Base-by-base conservation (phyloP, 108 stramenopile genomes). In the Licmophora abbreviata region DNA sequence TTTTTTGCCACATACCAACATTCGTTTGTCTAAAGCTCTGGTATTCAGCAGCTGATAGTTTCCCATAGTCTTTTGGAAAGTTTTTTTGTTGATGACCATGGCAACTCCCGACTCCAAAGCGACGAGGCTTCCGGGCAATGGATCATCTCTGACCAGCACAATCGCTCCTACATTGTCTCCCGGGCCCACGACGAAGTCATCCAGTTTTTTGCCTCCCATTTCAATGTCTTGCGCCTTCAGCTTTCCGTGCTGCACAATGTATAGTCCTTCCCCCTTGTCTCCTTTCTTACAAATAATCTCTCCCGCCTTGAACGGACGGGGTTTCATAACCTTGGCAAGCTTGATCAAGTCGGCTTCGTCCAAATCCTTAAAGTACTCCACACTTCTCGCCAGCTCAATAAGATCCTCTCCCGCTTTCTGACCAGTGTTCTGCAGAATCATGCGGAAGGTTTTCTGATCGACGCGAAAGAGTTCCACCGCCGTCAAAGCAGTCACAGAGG, bases 191-290 rank as follows among this genome's bases (percentile, higher is more conserved):
- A 25, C 42, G 9, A 83, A 27, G 37, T 84, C 75, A 30, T 56
- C 59, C 59, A 59, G 66, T 30, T 45, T 33, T 31, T 66, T 53
- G 47, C 65, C 54, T 40, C 74, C 74, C 6, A 28, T 44, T 35
- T 53, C 35, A 40, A 64, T 58, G 37, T 79, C 69, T 1, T 58
- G 68, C 4, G 61, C 62, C 24, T 68, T 61, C 0, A 77, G 63
- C 14, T 42, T 59, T 22, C 94, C 94, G 32, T 73, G 43, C 44
- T 85, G 77, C 38, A 92, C 63, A 28, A 92, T 74, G 64, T 59
- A 83, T 50, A 95, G 91, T 76, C 59, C 35, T 50, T 79, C 28
- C 45, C 63, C 74, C 18, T 27, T 44, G 50, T 64, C 46, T 28
- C 84, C 71, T 51, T 68, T 71, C 21, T 45, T 48, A 4, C 77